Evolutionary conservation across 2,329 filamentous ascomycete species (phyloP).

Genomic region (Xylaria sp.): DNA sequence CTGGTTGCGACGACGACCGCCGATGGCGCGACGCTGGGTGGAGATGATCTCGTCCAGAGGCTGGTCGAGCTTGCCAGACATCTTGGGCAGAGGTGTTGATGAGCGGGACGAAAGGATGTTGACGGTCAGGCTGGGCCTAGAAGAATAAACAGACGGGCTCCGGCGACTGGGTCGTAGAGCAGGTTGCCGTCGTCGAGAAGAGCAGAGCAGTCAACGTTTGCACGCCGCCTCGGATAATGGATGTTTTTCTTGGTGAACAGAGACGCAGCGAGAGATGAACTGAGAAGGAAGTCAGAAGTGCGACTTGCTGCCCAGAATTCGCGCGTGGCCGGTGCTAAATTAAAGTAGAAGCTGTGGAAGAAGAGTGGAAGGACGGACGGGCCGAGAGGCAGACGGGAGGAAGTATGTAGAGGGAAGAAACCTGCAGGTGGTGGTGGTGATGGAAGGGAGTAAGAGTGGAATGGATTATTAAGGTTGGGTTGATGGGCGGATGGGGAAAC

Average conservation of each 20-base stretch:
- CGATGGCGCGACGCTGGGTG: constrained; percentile 58
- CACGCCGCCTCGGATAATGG: background rate
- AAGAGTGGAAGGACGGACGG: background rate
- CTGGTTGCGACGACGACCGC: constrained; percentile 45
- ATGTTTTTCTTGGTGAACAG: constrained; percentile 1
- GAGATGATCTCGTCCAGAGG: constrained; percentile 97
- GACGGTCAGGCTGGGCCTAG: constrained; percentile 23
- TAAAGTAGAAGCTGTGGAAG: background rate
- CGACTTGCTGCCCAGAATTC: constrained; percentile 5
- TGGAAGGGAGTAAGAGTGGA: background rate
- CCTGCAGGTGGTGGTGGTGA: background rate
- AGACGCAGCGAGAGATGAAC: background rate
- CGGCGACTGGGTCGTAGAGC: background rate
- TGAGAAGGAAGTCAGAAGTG: constrained; percentile 9
- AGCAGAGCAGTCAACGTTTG: constrained; percentile 1
- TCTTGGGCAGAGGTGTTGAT: constrained; percentile 42
- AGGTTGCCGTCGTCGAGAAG: background rate
- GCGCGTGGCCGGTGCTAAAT: background rate
- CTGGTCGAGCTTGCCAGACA: constrained; percentile 95
- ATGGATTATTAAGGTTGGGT: constrained; percentile 9
- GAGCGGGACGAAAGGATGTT: constrained; percentile 39
- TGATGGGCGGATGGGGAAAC: background rate
- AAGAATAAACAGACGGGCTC: constrained; percentile 7
- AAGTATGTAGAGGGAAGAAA: constrained; percentile 11
- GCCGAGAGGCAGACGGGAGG: constrained; percentile 19